Conservation (phyloP, 257 asterid genomes). For the Echites panduratus region DNA sequence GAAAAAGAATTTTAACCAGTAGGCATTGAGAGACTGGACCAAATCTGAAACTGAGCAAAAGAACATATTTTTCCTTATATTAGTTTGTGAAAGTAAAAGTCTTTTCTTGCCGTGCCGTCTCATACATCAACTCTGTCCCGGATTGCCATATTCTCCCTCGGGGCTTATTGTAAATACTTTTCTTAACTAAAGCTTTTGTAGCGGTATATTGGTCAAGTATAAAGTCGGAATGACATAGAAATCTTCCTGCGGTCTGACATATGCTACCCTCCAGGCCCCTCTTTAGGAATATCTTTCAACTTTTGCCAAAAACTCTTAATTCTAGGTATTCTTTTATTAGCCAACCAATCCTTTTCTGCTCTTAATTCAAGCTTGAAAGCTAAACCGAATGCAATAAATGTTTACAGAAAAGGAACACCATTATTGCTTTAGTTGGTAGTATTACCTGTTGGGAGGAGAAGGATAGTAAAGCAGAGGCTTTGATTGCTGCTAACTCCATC, state of each 20-base stretch:
- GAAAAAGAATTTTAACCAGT: neutral
- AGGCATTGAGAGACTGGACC: neutral
- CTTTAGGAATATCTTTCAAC: neutral
- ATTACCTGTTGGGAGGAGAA: neutral
- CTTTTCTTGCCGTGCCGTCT: neutral
- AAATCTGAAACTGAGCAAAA: neutral
- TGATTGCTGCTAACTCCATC: neutral
- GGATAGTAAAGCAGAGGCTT: neutral
- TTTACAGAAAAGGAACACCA: neutral
- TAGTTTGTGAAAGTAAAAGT: neutral
- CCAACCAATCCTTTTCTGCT: neutral
- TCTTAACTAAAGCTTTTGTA: neutral
- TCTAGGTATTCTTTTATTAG: neutral
- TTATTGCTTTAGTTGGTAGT: neutral
- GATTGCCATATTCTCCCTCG: neutral
- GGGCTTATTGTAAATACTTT: neutral
- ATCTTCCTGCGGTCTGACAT: neutral
- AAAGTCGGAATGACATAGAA: neutral
- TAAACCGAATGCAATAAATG: neutral
- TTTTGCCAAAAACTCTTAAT: neutral
- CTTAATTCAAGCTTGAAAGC: neutral
- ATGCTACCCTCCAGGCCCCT: neutral
- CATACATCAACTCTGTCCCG: neutral
- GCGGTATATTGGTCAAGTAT: neutral
- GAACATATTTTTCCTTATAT: neutral